Percentiles rank a stretch among this genome's conserved stretches.
Evolutionary conservation across 352 stramenopile genomes (phyloP).

Genomic region (Globisporangium emineosum): DNA sequence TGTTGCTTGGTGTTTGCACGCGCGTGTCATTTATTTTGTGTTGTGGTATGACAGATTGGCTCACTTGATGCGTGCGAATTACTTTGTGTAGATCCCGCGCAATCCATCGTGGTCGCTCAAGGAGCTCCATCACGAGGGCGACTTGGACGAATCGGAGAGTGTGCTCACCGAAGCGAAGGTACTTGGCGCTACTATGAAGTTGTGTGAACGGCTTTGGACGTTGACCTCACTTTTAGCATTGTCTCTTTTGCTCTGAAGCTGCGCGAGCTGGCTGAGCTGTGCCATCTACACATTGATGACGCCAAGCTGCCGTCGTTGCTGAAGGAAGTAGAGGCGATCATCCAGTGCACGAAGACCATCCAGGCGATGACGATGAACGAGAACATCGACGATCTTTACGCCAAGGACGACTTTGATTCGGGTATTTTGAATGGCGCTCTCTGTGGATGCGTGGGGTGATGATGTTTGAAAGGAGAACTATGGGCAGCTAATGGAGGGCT

Average conservation of each 20-base stretch:
- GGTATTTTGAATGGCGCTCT: conserved; percentile 15
- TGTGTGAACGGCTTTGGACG: neutral
- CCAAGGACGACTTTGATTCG: conserved; percentile 51
- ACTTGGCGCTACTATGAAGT: neutral
- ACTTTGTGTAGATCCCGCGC: conserved; percentile 39
- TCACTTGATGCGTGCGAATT: neutral
- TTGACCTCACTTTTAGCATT: neutral
- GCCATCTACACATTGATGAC: conserved; percentile 76
- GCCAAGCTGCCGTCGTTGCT: conserved; percentile 66
- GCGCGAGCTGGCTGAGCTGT: conserved; percentile 75
- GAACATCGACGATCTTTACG: conserved; percentile 83
- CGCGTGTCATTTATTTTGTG: no score
- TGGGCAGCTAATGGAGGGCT: neutral
- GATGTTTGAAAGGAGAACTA: neutral
- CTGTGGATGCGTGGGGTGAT: neutral
- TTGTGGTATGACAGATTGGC: neutral
- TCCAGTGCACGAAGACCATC: conserved; percentile 86
- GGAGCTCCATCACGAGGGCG: conserved; percentile 69
- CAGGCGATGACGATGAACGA: conserved; percentile 78
- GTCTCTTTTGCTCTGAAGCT: conserved; percentile 28
- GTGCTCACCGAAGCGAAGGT: conserved; percentile 71
- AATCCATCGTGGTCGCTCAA: conserved; percentile 79
- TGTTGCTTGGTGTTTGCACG: neutral
- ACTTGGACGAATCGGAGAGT: conserved; percentile 30
- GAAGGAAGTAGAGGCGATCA: conserved; percentile 83